Conservation (phyloP, 768 basidiomycete species). For the Tulasnella sp. region DNA sequence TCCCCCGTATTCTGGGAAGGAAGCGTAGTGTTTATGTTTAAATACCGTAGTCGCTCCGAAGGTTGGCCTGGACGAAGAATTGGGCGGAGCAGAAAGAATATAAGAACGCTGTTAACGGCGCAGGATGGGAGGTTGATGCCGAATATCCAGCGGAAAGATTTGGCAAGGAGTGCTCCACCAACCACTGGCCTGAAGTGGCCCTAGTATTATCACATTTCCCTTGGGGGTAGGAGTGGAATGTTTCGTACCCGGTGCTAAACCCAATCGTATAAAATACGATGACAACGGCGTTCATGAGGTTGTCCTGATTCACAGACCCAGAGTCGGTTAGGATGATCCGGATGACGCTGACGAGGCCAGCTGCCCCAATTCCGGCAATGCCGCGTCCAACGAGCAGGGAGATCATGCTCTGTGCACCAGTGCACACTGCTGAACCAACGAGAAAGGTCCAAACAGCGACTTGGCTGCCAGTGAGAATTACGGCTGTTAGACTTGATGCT, state of each 20-base stretch:
- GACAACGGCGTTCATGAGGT: conserved; percentile 37
- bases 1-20: conserved; percentile 1
- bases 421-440: conserved; percentile 42
- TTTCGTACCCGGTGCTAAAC: conserved; percentile 25
- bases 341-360: conserved; percentile 26
- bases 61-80: conserved; percentile 18
- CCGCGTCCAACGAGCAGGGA: conserved; percentile 43
- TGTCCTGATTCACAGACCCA: conserved; percentile 37
- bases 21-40: conserved; percentile 9
- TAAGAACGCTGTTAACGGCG: conserved; percentile 34
- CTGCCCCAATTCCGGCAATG: conserved; percentile 26
- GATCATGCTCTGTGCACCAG: conserved; percentile 40
- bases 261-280: conserved; percentile 41
- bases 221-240: background rate
- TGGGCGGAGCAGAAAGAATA: conserved; percentile 38
- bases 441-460: conserved; percentile 40
- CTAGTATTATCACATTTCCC: background rate
- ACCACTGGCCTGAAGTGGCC: conserved; percentile 37
- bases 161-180: conserved; percentile 36
- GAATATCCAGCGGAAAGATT: conserved; percentile 48
- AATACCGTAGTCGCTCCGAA: conserved; percentile 15
- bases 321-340: conserved; percentile 43
- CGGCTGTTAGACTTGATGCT: background rate
- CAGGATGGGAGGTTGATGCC: conserved; percentile 45
- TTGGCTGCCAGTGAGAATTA: conserved; percentile 28